Evolutionary conservation across 2,329 filamentous ascomycete genomes (phyloP).

Genomic region (Colletotrichum gigasporum): DNA sequence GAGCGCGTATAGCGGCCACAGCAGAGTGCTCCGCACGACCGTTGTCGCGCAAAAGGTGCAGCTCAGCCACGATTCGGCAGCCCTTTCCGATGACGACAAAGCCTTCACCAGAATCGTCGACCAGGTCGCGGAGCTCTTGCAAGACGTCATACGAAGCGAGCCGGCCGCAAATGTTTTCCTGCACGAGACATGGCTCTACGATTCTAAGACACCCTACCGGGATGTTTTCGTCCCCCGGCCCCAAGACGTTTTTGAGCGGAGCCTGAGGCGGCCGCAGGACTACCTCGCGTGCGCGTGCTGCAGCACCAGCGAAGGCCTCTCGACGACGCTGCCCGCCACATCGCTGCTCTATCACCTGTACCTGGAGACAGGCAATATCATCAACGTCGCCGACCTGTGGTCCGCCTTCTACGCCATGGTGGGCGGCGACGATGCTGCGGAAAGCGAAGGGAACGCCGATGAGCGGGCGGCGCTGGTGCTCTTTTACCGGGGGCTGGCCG

Average conservation of each 20-base stretch:
- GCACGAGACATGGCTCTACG: slow-evolving; percentile 80
- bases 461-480: slow-evolving; percentile 72
- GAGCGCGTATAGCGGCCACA: slow-evolving; percentile 79
- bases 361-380: slow-evolving; percentile 77
- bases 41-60: slow-evolving; percentile 85
- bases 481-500: slow-evolving; percentile 88
- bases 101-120: slow-evolving; percentile 75
- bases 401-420: slow-evolving; percentile 76
- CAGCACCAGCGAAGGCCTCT: slow-evolving; percentile 57
- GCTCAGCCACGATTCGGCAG: slow-evolving; percentile 77
- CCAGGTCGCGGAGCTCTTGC: slow-evolving; percentile 59
- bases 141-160: slow-evolving; percentile 45
- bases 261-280: slow-evolving; percentile 77
- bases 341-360: slow-evolving; percentile 83
- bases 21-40: slow-evolving; percentile 77
- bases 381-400: slow-evolving; percentile 85
- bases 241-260: slow-evolving; percentile 75
- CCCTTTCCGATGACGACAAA: slow-evolving; percentile 75
- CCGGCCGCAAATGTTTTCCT: slow-evolving; percentile 62
- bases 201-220: slow-evolving; percentile 73
- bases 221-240: slow-evolving; percentile 81
- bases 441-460: slow-evolving; percentile 51
- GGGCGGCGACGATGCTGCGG: slow-evolving; percentile 47
- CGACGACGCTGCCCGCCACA: slow-evolving; percentile 72
- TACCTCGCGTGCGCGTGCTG: slow-evolving; percentile 82